phyloP scores from a whole-genome alignment of 23 red algal genomes.

The Gracilaria caudata region DNA sequence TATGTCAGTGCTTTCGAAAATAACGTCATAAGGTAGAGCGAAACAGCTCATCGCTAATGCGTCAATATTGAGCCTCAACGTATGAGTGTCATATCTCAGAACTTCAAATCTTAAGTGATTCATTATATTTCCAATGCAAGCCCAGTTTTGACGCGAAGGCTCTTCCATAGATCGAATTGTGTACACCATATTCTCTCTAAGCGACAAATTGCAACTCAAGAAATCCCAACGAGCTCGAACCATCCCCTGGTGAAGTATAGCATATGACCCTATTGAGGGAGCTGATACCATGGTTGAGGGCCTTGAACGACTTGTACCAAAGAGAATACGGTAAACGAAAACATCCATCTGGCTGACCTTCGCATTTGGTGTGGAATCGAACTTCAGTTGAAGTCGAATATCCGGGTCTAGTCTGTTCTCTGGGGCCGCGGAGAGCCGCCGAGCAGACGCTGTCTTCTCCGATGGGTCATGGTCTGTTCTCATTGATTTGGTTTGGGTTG shows the following conservation, averaged over 20 bases:
- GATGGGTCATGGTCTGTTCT: neutral
- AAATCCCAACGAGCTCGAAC: constrained; percentile 49
- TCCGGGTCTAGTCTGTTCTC: constrained; percentile 31
- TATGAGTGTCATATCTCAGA: constrained; percentile 40
- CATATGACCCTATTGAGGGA: constrained; percentile 4
- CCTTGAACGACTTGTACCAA: constrained; percentile 19
- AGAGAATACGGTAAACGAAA: constrained; percentile 28
- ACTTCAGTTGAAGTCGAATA: constrained; percentile 59
- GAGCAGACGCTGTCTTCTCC: neutral
- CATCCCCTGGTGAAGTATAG: constrained; percentile 43
- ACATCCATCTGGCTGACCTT: constrained; percentile 45
- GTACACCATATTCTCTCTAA: constrained; percentile 48
- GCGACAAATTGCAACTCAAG: constrained; percentile 42
- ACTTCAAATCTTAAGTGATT: constrained; percentile 59
- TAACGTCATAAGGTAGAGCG: constrained; percentile 22
- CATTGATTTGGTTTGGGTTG: neutral
- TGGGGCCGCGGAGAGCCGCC: too few relatives aligned
- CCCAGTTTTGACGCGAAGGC: neutral
- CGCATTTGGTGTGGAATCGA: constrained; percentile 27
- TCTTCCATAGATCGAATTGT: neutral
- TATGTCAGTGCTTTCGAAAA: constrained; percentile 57
- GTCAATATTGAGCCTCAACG: constrained; percentile 53
- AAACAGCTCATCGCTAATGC: constrained; percentile 34
- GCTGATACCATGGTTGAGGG: too few relatives aligned
- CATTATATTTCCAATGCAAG: constrained; percentile 41